phyloP scores from a whole-genome alignment of 2,329 filamentous ascomycete species.

The Allantophomopsis cytisporea region DNA sequence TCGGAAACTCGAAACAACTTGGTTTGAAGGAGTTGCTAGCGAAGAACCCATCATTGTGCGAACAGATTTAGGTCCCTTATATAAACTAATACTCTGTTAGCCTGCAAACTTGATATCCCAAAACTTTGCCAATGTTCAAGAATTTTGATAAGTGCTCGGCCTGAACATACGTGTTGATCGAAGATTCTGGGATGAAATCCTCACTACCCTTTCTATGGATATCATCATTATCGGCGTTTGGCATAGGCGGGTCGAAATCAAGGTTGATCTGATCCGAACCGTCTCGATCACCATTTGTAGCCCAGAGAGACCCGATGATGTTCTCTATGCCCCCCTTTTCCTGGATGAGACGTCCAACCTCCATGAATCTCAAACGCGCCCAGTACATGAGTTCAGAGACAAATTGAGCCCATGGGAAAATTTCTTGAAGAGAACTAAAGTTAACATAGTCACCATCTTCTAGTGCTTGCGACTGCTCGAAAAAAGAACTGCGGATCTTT shows the following conservation, averaged over 20 bases:
- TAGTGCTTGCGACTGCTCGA: slow-evolving; percentile 16
- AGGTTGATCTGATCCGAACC: too few relatives aligned
- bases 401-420: slow-evolving; percentile 35
- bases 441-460: slow-evolving; percentile 19
- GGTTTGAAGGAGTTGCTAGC: background rate
- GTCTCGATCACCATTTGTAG: background rate
- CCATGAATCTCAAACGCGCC: slow-evolving; percentile 26
- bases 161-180: too few relatives aligned
- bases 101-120: too few relatives aligned
- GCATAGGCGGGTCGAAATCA: too few relatives aligned
- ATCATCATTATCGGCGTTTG: too few relatives aligned
- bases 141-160: too few relatives aligned
- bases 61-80: background rate
- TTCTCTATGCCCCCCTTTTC: slow-evolving; percentile 24
- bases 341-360: slow-evolving; percentile 28
- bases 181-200: too few relatives aligned
- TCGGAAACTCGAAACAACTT: too few relatives aligned
- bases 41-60: background rate
- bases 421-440: slow-evolving; percentile 25
- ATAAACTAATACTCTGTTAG: background rate
- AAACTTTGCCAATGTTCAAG: too few relatives aligned
- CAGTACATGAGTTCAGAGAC: slow-evolving; percentile 28
- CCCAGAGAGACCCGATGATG: slow-evolving; percentile 18
- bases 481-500: slow-evolving; percentile 21
- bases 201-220: too few relatives aligned